Base-by-base conservation (phyloP, 2,329 filamentous ascomycete species). In the Volutella citrinella region DNA sequence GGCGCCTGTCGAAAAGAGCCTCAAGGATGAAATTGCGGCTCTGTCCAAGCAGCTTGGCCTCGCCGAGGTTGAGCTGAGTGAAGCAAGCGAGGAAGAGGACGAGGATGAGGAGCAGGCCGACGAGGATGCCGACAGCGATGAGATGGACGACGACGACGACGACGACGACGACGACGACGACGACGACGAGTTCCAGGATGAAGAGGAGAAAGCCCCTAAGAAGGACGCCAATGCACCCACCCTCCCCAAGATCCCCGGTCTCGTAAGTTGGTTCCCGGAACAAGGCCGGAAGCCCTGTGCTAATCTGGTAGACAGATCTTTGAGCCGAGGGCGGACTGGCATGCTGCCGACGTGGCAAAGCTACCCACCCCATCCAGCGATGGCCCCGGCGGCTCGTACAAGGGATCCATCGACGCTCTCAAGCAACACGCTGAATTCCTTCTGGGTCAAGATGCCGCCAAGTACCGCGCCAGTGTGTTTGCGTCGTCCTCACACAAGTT, bases 401-500 rank as follows among this genome's bases (percentile, higher is more conserved):
- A 62, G 13, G 50, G 61, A 12, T 62, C 68, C 10, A 64, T 78
- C 17, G 63, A 69, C 27, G 64, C 66, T 22, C 56, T 85, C 27
- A 80, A 87, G 52, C 66, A 79, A 11, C 80, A 95, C 59, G 89
- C 88, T 5, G 77, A 79, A 42, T 70, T 74, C 9, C 70, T 97
- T 7, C 68, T 97, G 14, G 82, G 94, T 34, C 72, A 79, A 17
- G 93, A 98, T 56, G 84, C 84, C 42, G 72, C 78, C 24, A 70
- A 78, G 28, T 98, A 96, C 64, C 74, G 74, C 35, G 77, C 80
- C 17, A 82, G 87, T 48, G 69, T 85, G 36, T 80, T 86, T 7
- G 80, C 87, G 31, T 88, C 87, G 17, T 93, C 91, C 4, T 91
- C 90, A 24, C 86, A 94, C 63, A 95, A 90, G 60, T 98, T 98